Evolutionary conservation across 331 rosid species (phyloP), one percentile per base, ranked within the genome.

Genomic region (Prunus yedoensis): DNA sequence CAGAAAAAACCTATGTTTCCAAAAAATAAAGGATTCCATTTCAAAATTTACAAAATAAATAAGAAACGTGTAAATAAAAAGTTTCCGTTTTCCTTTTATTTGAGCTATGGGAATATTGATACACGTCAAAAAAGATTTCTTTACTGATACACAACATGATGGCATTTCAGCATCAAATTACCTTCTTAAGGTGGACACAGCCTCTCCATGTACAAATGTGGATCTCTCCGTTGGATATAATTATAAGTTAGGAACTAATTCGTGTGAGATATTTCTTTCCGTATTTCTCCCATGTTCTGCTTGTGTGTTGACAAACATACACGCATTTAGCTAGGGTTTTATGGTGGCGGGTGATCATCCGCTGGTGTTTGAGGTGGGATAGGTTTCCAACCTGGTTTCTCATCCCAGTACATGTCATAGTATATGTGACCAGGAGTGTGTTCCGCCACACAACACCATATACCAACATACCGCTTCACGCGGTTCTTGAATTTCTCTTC

Each of bases 341-440:
- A 95, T 76, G 81, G 83, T 65, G 96, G 93, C 47, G 97, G 99
- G 80, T 87, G 99, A 79, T 95, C 99, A 58, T 92, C 98, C 43
- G 78, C 93, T 1, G 91, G 72, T 17, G 85, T 83, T 80, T 87
- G 98, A 76, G 99, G 99, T 11, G 98, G 98, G 68, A 79, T 68
- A 7, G 99, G 89, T 76, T 86, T 89, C 99, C 99, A 95, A 58
- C 81, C 91, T 10, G 96, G 99, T 74, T 91, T 95, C 87, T 95
- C 98, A 68, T 95, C 99, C 98, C 97, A 95, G 80, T 90, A 95
- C 89, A 95, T 92, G 80, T 95, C 97, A 60, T 95, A 95, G 74
- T 81, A 95, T 78, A 95, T 88, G 88, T 95, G 99, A 53, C 97
- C 99, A 5, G 96, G 95, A 23, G 82, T 81, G 74, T 87, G 93